A percentile compares a stretch with the other conserved stretches of the same genome.
These are phyloP conservation scores for Paraconiothyrium sp. DNA, from an alignment of 2,329 filamentous ascomycete species.

Conservation along the genomic window DNA sequence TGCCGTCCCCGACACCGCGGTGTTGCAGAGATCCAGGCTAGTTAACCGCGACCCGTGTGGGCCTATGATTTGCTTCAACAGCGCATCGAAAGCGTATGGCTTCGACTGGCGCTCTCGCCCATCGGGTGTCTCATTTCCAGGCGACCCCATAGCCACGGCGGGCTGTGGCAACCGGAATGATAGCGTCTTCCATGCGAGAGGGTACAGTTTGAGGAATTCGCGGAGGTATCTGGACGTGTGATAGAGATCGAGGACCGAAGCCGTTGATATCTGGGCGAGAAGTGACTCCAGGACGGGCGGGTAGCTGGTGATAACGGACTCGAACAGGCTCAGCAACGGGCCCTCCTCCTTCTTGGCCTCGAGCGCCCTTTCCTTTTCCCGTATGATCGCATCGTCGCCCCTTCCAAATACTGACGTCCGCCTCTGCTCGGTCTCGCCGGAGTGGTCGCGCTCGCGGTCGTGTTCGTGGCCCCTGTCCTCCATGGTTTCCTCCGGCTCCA, in stretches of 20 bases:
- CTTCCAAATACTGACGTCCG: constrained; percentile 14
- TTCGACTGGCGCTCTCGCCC: constrained; percentile 60
- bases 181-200: constrained; percentile 68
- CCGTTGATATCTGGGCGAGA: constrained; percentile 65
- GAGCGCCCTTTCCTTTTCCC: constrained; percentile 15
- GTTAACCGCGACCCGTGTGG: constrained; percentile 66
- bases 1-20: constrained; percentile 66
- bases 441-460: constrained; percentile 19
- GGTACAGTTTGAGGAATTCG: constrained; percentile 64
- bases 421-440: constrained; percentile 29
- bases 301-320: constrained; percentile 65
- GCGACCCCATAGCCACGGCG: constrained; percentile 46
- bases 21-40: constrained; percentile 69
- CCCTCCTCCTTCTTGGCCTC: constrained; percentile 14
- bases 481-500: constrained; percentile 39
- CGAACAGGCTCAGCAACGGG: constrained; percentile 55
- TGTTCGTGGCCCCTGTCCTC: constrained; percentile 31
- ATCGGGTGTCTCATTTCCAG: constrained; percentile 53
- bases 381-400: constrained; percentile 12
- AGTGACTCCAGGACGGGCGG: constrained; percentile 68
- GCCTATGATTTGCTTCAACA: constrained; percentile 64
- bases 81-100: constrained; percentile 66
- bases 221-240: constrained; percentile 66
- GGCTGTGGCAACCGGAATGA: constrained; percentile 64
- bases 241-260: constrained; percentile 66